These are phyloP conservation scores for Aspergillus sclerotialis DNA, from an alignment of 2,329 filamentous ascomycete genomes.

Conservation along the genomic window DNA sequence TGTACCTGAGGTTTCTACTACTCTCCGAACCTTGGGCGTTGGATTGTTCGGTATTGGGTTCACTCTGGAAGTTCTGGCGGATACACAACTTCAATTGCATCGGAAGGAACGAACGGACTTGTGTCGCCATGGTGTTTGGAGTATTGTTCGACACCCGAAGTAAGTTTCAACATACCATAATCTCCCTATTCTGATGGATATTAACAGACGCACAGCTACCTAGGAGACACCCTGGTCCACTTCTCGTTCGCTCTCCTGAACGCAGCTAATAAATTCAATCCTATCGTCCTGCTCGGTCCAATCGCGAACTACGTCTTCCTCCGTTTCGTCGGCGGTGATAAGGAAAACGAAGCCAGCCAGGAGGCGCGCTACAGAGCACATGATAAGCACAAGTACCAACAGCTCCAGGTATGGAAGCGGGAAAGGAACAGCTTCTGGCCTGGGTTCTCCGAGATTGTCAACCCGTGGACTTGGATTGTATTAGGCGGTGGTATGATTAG, in stretches of 20 bases:
- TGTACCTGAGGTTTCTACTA: constrained; percentile 12
- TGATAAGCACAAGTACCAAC: constrained; percentile 45
- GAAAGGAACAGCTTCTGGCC: constrained; percentile 59
- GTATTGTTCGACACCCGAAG: constrained; percentile 57
- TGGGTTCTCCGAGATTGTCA: constrained; percentile 40
- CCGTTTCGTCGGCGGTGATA: constrained; percentile 51
- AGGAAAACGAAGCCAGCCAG: constrained; percentile 48
- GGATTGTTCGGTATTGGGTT: constrained; percentile 52
- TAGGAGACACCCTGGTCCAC: constrained; percentile 55
- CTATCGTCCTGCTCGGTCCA: constrained; percentile 49
- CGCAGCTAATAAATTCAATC: constrained; percentile 48
- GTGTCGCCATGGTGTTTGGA: constrained; percentile 54
- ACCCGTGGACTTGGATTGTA: constrained; percentile 52
- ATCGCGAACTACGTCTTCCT: constrained; percentile 54
- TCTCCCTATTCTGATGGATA: not conserved
- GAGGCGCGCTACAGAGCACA: constrained; percentile 46
- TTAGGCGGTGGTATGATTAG: constrained; percentile 45
- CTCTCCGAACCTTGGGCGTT: constrained; percentile 40
- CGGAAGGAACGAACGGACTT: constrained; percentile 38
- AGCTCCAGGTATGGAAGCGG: constrained; percentile 46
- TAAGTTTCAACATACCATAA: too few species aligned
- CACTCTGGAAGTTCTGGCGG: constrained; percentile 50
- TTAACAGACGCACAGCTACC: constrained; percentile 40
- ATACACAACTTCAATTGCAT: constrained; percentile 49
- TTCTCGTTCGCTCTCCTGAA: constrained; percentile 54